These are phyloP conservation scores for Pythium oligandrum DNA, from an alignment of 352 stramenopile species.

Conservation along the genomic window DNA sequence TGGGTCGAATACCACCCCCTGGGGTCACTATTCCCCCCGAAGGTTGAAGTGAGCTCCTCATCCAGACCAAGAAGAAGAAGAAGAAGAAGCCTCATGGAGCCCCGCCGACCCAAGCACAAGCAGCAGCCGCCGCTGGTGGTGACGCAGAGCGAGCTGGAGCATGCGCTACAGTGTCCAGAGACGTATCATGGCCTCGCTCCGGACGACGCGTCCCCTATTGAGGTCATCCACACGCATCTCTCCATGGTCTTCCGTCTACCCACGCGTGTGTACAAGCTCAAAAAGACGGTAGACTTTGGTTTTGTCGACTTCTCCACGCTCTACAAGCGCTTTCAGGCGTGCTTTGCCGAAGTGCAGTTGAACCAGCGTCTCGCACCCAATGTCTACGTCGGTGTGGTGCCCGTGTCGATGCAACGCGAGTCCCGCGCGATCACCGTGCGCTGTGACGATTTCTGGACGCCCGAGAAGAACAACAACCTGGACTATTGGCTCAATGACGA, in stretches of 20 bases:
- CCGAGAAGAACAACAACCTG: constrained; percentile 49
- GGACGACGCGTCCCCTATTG: constrained; percentile 24
- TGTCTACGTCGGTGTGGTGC: constrained; percentile 66
- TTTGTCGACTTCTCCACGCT: constrained; percentile 74
- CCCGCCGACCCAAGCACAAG: constrained; percentile 59
- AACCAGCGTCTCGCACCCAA: constrained; percentile 60
- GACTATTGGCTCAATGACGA: constrained; percentile 65
- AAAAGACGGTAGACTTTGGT: constrained; percentile 69
- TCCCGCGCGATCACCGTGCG: constrained; percentile 45
- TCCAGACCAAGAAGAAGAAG: too few relatives aligned
- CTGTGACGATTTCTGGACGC: constrained; percentile 63
- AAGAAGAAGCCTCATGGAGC: constrained; percentile 31
- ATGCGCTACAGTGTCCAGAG: constrained; percentile 25
- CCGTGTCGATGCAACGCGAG: constrained; percentile 56
- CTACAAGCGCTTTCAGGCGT: constrained; percentile 67
- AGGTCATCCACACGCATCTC: constrained; percentile 66
- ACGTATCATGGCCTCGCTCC: constrained; percentile 24
- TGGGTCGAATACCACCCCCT: too few relatives aligned
- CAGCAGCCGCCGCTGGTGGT: constrained; percentile 49
- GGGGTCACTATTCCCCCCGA: too few relatives aligned
- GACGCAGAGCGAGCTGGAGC: constrained; percentile 34
- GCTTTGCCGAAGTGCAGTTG: constrained; percentile 64
- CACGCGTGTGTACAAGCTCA: constrained; percentile 65
- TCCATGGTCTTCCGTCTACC: constrained; percentile 67
- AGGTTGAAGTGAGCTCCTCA: too few relatives aligned